Evolutionary conservation across 2,329 filamentous ascomycete genomes (phyloP), one percentile per base, ranked within the genome.

Genomic region (Paraphoma sp.): DNA sequence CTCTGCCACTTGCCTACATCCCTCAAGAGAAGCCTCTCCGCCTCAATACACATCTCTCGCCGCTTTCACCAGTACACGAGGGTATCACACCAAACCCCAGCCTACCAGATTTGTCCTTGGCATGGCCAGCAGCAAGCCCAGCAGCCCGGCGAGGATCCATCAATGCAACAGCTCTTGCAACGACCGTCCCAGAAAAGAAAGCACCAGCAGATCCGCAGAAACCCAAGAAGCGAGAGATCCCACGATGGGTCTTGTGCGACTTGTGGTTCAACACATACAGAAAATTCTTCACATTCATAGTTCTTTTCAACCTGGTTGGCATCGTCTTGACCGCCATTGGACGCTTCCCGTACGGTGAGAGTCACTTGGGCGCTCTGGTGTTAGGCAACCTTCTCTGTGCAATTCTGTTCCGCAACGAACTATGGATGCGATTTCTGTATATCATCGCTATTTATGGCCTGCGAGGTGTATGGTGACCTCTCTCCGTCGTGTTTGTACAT

Each of bases 211-310:
- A 36, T 36, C 33, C 33, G 14, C 10, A 36, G 14, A 36, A 36
- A 14, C 33, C 43, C 10, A 69, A 69, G 46, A 56, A 61, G 16
- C 40, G 40, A 16, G 69, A 65, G 16, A 61, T 71, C 40, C 69
- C 67, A 48, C 63, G 68, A 50, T 71, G 71, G 71, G 60, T 75
- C 30, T 46, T 71, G 6, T 64, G 72, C 41, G 60, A 69, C 10
- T 62, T 75, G 29, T 75, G 72, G 72, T 74, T 73, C 64, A 74
- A 75, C 57, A 72, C 68, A 2, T 75, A 75, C 53, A 67, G 72
- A 28, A 73, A 72, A 48, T 72, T 75, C 57, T 75, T 75, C 57
- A 71, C 65, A 1, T 67, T 74, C 29, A 67, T 75, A 23, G 65
- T 65, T 5, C 45, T 68, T 16, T 60, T 74, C 29, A 75, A 75